Conservation (phyloP, 345 rosid species). For the Populus alba region DNA sequence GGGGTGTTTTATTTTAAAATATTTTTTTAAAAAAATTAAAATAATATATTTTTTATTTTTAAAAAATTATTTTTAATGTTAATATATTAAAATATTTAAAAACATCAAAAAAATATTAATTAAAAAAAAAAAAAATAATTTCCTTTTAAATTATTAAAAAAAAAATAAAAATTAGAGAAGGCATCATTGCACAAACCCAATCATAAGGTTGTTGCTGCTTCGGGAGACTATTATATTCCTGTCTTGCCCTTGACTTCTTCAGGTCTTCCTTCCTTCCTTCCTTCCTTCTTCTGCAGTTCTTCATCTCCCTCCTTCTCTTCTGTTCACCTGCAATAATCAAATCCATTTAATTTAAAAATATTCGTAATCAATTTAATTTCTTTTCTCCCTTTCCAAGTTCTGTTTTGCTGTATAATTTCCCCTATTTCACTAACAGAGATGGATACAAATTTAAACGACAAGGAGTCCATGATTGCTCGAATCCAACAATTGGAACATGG, state of each 20-base stretch:
- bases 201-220: neutral
- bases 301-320: neutral
- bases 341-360: neutral
- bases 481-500: constrained; percentile 78
- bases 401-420: neutral
- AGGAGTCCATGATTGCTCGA: constrained; percentile 52
- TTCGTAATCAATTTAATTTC: neutral
- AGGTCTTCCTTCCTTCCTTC: neutral
- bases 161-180: too few relatives aligned
- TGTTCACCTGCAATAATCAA: neutral
- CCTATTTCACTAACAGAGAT: constrained; percentile 29
- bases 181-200: neutral
- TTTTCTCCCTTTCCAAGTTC: neutral
- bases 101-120: too few relatives aligned
- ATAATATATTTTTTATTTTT: too few relatives aligned
- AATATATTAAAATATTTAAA: accelerated
- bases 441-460: constrained; percentile 48
- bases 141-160: too few relatives aligned
- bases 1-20: too few relatives aligned
- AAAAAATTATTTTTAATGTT: too few relatives aligned
- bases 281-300: neutral
- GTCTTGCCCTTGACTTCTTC: neutral
- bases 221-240: neutral
- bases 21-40: too few relatives aligned
- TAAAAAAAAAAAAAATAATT: too few relatives aligned